Percentiles rank a stretch among this genome's conserved stretches.
phyloP scores from a whole-genome alignment of 768 basidiomycete genomes.

The Boletus bicolor region DNA sequence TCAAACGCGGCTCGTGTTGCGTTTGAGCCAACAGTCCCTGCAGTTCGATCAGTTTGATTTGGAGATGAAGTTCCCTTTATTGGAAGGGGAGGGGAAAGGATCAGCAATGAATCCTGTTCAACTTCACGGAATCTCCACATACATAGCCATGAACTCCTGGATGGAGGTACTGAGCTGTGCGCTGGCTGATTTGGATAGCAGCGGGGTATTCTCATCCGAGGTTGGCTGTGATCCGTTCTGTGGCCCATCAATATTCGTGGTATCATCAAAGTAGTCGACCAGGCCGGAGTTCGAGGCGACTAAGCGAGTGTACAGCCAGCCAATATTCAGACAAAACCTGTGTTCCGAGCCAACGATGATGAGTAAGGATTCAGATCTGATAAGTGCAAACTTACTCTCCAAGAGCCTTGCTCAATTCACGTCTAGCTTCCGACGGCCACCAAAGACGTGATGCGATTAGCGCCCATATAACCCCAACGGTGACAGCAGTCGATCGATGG shows the following conservation, averaged over 20 bases:
- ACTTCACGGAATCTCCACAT: constrained; percentile 19
- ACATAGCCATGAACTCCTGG: constrained; percentile 93
- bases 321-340: constrained; percentile 90
- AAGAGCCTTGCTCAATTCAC: constrained; percentile 79
- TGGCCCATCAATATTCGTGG: constrained; percentile 2
- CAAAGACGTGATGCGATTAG: constrained; percentile 83
- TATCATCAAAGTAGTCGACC: constrained; percentile 40
- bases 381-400: constrained; percentile 64
- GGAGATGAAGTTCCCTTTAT: constrained; percentile 89
- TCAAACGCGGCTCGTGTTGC: constrained; percentile 89
- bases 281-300: constrained; percentile 83
- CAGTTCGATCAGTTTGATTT: constrained; percentile 84
- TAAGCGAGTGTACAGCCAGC: constrained; percentile 91
- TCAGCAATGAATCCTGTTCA: constrained; percentile 1
- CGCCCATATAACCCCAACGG: constrained; percentile 85
- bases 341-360: background rate
- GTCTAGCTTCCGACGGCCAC: constrained; percentile 94
- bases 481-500: constrained; percentile 78
- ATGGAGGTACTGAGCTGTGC: constrained; percentile 60
- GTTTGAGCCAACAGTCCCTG: constrained; percentile 85
- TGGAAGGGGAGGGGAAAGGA: background rate
- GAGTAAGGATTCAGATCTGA: background rate
- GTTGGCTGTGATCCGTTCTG: background rate
- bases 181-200: constrained; percentile 35
- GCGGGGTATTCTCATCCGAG: constrained; percentile 31